These are phyloP conservation scores for Pythium grandisporangium DNA, from an alignment of 352 stramenopile species.

Conservation along the genomic window DNA sequence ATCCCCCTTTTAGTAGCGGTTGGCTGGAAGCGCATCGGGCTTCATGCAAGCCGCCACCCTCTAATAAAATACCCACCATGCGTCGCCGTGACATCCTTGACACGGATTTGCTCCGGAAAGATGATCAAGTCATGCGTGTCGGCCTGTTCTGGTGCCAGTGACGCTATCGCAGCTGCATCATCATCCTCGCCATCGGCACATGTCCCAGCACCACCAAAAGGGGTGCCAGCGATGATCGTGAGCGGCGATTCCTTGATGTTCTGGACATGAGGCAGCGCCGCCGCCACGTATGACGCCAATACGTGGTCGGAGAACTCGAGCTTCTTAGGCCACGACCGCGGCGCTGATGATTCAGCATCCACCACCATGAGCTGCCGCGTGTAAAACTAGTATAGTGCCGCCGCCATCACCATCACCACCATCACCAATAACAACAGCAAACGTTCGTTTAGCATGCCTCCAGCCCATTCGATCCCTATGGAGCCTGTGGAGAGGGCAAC, in stretches of 20 bases:
- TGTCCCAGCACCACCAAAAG: slow-evolving; percentile 17
- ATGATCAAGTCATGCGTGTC: slow-evolving; percentile 50
- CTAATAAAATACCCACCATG: slow-evolving; percentile 22
- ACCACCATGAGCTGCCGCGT: slow-evolving; percentile 52
- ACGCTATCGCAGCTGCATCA: too few relatives aligned
- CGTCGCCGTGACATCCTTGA: slow-evolving; percentile 30
- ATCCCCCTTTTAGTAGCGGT: too few relatives aligned
- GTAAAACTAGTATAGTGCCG: slow-evolving; percentile 35
- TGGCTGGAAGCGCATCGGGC: too few relatives aligned
- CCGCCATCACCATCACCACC: background rate
- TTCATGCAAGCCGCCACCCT: too few relatives aligned
- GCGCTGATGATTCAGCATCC: slow-evolving; percentile 24
- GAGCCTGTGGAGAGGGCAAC: too few relatives aligned
- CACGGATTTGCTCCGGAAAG: slow-evolving; percentile 54
- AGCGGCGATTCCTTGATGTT: slow-evolving; percentile 2
- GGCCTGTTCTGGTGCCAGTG: background rate
- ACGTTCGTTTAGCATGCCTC: background rate
- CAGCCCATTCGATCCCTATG: too few relatives aligned
- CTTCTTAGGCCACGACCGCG: slow-evolving; percentile 50
- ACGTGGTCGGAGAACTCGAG: slow-evolving; percentile 62
- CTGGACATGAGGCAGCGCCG: slow-evolving; percentile 1
- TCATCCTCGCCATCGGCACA: background rate
- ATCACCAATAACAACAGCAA: background rate
- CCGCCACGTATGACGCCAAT: slow-evolving; percentile 23
- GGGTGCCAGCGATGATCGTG: slow-evolving; percentile 41